phyloP scores from a whole-genome alignment of 108 stramenopile genomes.

The Skeletonema tropicum region DNA sequence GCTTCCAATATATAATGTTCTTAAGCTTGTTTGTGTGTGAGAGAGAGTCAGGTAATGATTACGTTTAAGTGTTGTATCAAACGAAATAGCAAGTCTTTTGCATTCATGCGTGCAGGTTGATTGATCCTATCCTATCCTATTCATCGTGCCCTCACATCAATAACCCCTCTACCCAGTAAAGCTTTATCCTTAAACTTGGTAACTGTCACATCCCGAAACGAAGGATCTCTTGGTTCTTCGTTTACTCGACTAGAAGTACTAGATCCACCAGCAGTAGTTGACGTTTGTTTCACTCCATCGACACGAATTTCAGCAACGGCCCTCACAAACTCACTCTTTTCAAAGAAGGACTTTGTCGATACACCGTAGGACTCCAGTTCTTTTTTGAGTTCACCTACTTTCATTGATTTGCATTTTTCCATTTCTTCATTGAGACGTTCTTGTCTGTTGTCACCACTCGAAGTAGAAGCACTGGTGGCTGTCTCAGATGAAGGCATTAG shows the following conservation, averaged over 20 bases:
- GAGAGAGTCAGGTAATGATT: background rate
- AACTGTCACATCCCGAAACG: slow-evolving; percentile 68
- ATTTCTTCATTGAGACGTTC: slow-evolving; percentile 39
- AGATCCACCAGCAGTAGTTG: background rate
- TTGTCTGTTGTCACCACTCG: slow-evolving; percentile 9
- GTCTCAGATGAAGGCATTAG: background rate
- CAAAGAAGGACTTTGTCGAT: slow-evolving; percentile 51
- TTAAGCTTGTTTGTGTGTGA: background rate
- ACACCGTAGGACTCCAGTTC: slow-evolving; percentile 53
- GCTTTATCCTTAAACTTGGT: slow-evolving; percentile 49
- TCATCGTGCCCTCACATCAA: slow-evolving; percentile 52
- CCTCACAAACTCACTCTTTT: slow-evolving; percentile 78
- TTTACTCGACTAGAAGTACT: background rate
- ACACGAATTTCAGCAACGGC: slow-evolving; percentile 77
- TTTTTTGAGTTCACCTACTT: slow-evolving; percentile 49
- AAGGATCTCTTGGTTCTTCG: slow-evolving; percentile 69
- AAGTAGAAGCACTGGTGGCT: background rate
- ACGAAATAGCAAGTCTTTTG: background rate
- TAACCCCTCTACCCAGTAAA: slow-evolving; percentile 38
- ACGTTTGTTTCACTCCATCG: slow-evolving; percentile 49
- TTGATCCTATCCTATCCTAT: background rate
- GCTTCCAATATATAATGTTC: background rate
- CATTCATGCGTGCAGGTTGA: background rate
- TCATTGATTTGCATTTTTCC: slow-evolving; percentile 48
- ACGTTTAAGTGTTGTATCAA: background rate